Evolutionary conservation across 2,329 filamentous ascomycete genomes (phyloP).

Genomic region (Fonsecaea nubica): DNA sequence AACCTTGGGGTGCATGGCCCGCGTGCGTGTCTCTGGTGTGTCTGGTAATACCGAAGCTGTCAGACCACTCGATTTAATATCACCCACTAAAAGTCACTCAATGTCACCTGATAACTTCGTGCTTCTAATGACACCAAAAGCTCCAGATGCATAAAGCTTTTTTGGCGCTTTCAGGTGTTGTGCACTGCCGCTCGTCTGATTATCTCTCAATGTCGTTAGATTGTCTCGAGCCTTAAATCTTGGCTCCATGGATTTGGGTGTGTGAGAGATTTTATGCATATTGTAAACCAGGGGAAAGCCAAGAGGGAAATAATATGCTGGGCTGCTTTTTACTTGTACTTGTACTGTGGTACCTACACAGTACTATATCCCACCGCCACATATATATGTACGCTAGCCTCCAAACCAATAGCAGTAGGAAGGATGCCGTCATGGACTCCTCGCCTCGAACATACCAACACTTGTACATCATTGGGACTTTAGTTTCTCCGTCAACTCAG

Average conservation of each 20-base stretch:
- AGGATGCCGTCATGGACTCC: background rate
- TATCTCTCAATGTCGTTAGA: background rate
- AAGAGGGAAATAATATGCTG: background rate
- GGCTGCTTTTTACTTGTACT: too few relatives aligned
- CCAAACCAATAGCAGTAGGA: background rate
- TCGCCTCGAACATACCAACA: background rate
- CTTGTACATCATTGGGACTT: conserved; percentile 54
- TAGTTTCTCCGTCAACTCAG: conserved; percentile 94
- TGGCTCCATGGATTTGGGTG: background rate
- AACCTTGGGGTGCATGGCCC: background rate
- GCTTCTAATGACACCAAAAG: background rate
- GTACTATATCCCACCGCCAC: background rate
- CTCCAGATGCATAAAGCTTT: background rate
- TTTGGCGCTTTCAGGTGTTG: too few relatives aligned
- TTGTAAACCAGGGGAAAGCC: background rate
- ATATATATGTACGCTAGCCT: background rate
- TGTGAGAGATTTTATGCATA: background rate
- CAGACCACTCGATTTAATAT: background rate
- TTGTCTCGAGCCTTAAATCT: background rate
- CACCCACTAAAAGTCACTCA: background rate
- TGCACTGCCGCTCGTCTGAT: background rate
- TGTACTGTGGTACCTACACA: background rate
- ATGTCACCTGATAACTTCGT: background rate
- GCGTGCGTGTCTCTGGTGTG: too few relatives aligned
- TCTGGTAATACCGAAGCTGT: background rate